Percentiles rank a stretch among this genome's conserved stretches.
These are phyloP conservation scores for Collybia mongolica DNA, from an alignment of 768 basidiomycete species.

Conservation along the genomic window DNA sequence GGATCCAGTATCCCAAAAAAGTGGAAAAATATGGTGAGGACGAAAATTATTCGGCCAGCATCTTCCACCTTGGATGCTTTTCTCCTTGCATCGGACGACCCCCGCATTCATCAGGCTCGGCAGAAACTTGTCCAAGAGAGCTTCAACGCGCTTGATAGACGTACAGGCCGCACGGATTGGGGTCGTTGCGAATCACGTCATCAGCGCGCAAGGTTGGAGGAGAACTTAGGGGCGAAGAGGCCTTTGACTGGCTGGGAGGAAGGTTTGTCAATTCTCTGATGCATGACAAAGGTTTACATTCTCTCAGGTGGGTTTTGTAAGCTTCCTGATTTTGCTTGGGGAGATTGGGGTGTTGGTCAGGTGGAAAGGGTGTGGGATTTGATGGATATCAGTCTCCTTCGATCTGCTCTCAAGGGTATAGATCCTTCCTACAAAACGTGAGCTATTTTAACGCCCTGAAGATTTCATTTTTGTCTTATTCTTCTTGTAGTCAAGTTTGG, in stretches of 20 bases:
- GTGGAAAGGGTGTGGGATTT: constrained; percentile 95
- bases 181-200: constrained; percentile 90
- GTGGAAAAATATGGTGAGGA: constrained; percentile 64
- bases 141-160: constrained; percentile 61
- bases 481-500: constrained; percentile 72
- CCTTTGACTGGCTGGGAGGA: constrained; percentile 94
- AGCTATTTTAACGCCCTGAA: constrained; percentile 24
- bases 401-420: constrained; percentile 75
- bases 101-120: constrained; percentile 85
- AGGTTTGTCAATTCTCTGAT: constrained; percentile 42
- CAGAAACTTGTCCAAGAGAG: constrained; percentile 78
- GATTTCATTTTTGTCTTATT: constrained; percentile 6
- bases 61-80: constrained; percentile 91
- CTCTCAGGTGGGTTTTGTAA: constrained; percentile 74
- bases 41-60: constrained; percentile 75
- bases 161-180: constrained; percentile 84
- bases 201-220: constrained; percentile 82
- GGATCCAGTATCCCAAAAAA: constrained; percentile 56
- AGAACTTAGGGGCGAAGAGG: constrained; percentile 76
- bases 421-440: constrained; percentile 91
- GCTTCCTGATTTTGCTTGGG: constrained; percentile 88
- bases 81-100: constrained; percentile 87
- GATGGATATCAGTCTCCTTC: constrained; percentile 87
- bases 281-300: constrained; percentile 1
- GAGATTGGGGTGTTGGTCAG: constrained; percentile 90